Evolutionary conservation across 768 basidiomycete species (phyloP), one percentile per base, ranked within the genome.

Genomic region (Agaricus sinodeliciosus): DNA sequence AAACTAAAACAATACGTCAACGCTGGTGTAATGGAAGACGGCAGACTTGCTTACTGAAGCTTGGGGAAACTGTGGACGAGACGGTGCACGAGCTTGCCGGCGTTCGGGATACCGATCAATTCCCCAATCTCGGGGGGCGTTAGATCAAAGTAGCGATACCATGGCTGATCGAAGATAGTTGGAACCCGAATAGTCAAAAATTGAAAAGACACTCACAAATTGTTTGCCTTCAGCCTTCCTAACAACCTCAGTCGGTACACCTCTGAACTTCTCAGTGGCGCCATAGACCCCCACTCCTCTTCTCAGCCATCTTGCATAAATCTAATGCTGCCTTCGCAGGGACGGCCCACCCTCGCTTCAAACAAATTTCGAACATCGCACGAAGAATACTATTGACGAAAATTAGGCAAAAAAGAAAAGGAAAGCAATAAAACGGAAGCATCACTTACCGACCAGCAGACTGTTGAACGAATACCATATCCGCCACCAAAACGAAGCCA

Each of bases 1-100:
- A 88, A 11, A 99, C 87, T 90, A 57, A 4, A 55, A 43, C 25
- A 42, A 35, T 22, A 22, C 1, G 35, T 25, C 16, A 18, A 12
- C 3, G n/a, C 8, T n/a, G 13, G 22, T 39, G 9, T 43, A 28
- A 7, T 37, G 18, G 6, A 31, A 31, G 31, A 31, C 6, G 31
- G 31, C 22, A 6, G 13, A 11, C 2, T 13, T 0, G 74, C 84
- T 6, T 62, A 87, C 84, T 92, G 90, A 25, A 96, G 76, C 64
- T 95, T 95, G 0, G 96, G 96, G 83, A 99, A 98, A 61, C 78
- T 90, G 60, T 99, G 95, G 0, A 98, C 94, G 7, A 97, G 81
- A 11, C 88, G 81, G 63, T 98, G 93, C 0, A 98, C 90, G 2
- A 94, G 77, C 40, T 85, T 82, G 18, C 95, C 96, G 22, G 94